These are phyloP conservation scores for Stachybotrys chartarum DNA, from an alignment of 2,329 filamentous ascomycete genomes.

Conservation along the genomic window DNA sequence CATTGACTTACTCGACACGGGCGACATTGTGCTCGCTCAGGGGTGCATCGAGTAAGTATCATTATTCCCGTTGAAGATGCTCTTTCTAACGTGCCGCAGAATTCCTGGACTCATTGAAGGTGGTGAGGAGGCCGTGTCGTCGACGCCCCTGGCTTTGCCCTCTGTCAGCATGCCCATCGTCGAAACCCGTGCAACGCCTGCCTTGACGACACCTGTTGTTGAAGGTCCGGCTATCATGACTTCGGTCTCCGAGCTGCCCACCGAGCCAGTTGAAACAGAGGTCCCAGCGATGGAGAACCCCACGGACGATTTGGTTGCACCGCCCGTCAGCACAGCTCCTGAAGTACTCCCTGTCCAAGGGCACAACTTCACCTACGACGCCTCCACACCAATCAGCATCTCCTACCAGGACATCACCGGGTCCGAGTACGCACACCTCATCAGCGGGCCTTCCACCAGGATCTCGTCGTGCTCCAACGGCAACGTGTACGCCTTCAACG, in stretches of 20 bases:
- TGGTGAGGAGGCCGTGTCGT: neutral
- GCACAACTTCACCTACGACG: neutral
- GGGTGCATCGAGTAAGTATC: conserved; percentile 15
- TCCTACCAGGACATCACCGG: conserved; percentile 12
- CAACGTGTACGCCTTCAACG: conserved; percentile 21
- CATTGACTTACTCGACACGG: conserved; percentile 13
- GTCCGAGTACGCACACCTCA: conserved; percentile 12
- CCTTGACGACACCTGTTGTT: neutral
- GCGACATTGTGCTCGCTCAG: conserved; percentile 9
- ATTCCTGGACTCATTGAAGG: neutral
- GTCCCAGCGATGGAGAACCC: no score
- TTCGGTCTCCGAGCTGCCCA: neutral
- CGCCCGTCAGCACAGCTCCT: no score
- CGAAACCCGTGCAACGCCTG: no score
- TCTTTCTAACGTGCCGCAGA: neutral
- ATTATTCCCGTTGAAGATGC: neutral
- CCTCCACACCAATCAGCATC: neutral
- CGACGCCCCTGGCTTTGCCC: no score
- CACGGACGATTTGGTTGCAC: no score
- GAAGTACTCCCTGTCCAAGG: no score
- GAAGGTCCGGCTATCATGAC: neutral
- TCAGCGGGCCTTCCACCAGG: conserved; percentile 11
- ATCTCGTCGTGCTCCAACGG: conserved; percentile 24
- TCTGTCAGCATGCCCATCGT: no score
- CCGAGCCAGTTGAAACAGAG: no score